Evolutionary conservation across 1,284 basidiomycete species (phyloP).

Genomic region (Macrocybe sp.): DNA sequence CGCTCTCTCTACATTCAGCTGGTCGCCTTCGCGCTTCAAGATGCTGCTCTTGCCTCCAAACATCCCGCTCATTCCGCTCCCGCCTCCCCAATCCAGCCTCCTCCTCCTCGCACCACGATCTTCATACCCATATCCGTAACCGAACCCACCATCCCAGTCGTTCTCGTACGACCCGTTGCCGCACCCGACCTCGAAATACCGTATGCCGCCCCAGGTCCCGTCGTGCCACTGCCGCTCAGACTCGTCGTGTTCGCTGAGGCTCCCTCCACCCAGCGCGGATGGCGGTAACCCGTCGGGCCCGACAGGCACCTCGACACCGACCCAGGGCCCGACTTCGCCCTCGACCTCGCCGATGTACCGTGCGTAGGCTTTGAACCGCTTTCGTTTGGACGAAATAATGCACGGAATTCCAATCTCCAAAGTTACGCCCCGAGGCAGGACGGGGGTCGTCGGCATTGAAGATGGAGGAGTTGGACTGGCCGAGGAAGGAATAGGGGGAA

Average conservation of each 20-base stretch:
- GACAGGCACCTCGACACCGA: conserved; percentile 85
- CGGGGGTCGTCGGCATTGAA: conserved; percentile 10
- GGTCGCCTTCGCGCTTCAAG: conserved; percentile 64
- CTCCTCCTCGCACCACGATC: conserved; percentile 41
- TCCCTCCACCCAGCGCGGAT: conserved; percentile 10
- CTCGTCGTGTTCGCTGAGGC: conserved; percentile 37
- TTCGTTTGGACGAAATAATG: conserved; percentile 79
- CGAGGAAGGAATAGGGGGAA: neutral
- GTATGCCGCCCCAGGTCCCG: conserved; percentile 72
- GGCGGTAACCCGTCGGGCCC: conserved; percentile 12
- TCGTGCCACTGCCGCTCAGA: conserved; percentile 65
- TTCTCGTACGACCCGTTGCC: conserved; percentile 24
- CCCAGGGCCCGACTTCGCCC: conserved; percentile 81
- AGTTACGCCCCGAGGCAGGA: conserved; percentile 54
- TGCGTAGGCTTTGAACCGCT: conserved; percentile 82
- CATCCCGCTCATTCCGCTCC: conserved; percentile 27
- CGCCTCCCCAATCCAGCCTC: conserved; percentile 45
- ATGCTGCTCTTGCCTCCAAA: conserved; percentile 22
- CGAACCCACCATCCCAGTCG: conserved; percentile 46
- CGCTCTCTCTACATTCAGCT: conserved; percentile 50
- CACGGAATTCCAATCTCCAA: conserved; percentile 89
- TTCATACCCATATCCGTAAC: conserved; percentile 29
- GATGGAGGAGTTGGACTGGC: conserved; percentile 10
- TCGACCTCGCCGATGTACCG: conserved; percentile 84
- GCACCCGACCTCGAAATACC: conserved; percentile 72